These are phyloP conservation scores for Fusarium sp. DNA, from an alignment of 2,329 filamentous ascomycete species.

Conservation along the genomic window DNA sequence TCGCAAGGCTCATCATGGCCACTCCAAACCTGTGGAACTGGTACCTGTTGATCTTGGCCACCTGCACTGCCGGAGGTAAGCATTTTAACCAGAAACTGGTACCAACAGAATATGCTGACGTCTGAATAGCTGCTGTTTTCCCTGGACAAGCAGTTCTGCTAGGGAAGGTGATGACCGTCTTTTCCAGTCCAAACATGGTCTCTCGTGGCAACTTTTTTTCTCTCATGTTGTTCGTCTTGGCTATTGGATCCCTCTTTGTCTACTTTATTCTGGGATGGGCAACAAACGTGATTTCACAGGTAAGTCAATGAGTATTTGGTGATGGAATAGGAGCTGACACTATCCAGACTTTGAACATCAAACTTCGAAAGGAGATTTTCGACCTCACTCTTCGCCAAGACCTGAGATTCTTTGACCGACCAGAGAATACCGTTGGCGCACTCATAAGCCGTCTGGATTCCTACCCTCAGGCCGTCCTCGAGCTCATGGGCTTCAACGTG, in stretches of 20 bases:
- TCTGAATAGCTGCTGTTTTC: slow-evolving; percentile 21
- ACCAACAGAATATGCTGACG: background rate
- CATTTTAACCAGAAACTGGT: slow-evolving; percentile 8
- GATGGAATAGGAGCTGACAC: background rate
- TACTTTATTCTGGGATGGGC: slow-evolving; percentile 55
- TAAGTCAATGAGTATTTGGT: background rate
- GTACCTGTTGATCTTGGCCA: background rate
- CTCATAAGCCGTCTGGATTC: slow-evolving; percentile 50
- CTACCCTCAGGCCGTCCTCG: slow-evolving; percentile 51
- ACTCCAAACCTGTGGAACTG: slow-evolving; percentile 7
- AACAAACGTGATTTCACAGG: slow-evolving; percentile 44
- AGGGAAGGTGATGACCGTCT: slow-evolving; percentile 53
- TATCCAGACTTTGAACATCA: background rate
- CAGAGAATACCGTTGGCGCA: slow-evolving; percentile 52
- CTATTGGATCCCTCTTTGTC: slow-evolving; percentile 54
- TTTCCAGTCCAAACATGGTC: slow-evolving; percentile 45
- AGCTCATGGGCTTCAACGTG: slow-evolving; percentile 56
- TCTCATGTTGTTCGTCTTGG: slow-evolving; percentile 65
- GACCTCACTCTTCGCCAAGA: slow-evolving; percentile 37
- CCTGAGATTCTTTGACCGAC: slow-evolving; percentile 54
- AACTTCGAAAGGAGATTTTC: slow-evolving; percentile 12
- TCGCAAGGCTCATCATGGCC: background rate
- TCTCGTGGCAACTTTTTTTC: slow-evolving; percentile 62
- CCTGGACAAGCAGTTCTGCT: slow-evolving; percentile 58
- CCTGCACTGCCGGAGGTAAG: slow-evolving; percentile 17